A percentile compares a stretch with the other conserved stretches of the same genome.
These are phyloP conservation scores for Hypoxylon sp. DNA, from an alignment of 2,329 filamentous ascomycete species.

Conservation along the genomic window DNA sequence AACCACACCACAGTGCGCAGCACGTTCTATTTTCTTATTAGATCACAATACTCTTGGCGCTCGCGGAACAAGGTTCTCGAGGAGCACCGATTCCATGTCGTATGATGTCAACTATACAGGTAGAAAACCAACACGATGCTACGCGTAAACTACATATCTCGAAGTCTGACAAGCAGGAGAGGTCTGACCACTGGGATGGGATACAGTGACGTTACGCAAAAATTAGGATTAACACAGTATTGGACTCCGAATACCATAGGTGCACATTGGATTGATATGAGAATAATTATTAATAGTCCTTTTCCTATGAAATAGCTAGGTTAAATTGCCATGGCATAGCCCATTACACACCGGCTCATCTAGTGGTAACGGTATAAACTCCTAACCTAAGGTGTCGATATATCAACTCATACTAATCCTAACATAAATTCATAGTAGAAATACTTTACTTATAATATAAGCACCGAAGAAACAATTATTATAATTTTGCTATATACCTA, in stretches of 20 bases:
- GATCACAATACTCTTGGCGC: not conserved
- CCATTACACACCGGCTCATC: too few species aligned
- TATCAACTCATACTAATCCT: not conserved
- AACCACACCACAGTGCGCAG: not conserved
- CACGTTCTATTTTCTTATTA: not conserved
- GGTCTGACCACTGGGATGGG: not conserved
- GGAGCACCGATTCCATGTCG: not conserved
- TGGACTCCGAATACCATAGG: too few species aligned
- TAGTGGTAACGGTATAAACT: not conserved
- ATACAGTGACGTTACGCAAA: not conserved
- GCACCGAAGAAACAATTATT: too few species aligned
- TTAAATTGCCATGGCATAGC: too few species aligned
- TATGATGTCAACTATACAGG: not conserved
- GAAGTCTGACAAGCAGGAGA: not conserved
- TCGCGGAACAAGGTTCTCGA: not conserved
- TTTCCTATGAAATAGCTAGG: not conserved
- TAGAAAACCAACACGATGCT: not conserved
- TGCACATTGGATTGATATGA: too few species aligned
- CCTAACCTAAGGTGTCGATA: not conserved
- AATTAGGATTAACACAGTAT: not conserved
- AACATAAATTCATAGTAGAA: not conserved
- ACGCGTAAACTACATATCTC: not conserved
- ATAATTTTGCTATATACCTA: too few species aligned
- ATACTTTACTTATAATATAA: too few species aligned
- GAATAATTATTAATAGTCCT: too few species aligned